phyloP scores from a whole-genome alignment of 192 early-diverging fungal genomes.

The Chytriomyces sp. region DNA sequence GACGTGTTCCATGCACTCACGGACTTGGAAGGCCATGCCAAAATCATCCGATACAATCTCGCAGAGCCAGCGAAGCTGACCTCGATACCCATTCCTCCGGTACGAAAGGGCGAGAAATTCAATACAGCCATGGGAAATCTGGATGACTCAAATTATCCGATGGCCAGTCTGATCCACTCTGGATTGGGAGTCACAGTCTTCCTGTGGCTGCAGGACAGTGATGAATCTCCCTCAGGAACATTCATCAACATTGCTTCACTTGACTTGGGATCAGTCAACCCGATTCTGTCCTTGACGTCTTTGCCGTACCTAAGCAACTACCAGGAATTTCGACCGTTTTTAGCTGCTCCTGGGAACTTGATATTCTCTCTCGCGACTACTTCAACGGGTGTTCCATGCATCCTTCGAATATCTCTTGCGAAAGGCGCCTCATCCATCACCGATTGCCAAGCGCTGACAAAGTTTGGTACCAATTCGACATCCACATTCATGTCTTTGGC shows the following conservation, averaged over 20 bases:
- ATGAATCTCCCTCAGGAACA: slow-evolving; percentile 6
- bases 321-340: slow-evolving; percentile 13
- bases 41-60: background rate
- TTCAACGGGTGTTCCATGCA: slow-evolving; percentile 12
- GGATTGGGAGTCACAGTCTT: background rate
- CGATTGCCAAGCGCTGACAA: slow-evolving; percentile 11
- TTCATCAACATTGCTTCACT: background rate
- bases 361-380: slow-evolving; percentile 17
- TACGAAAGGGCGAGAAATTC: background rate
- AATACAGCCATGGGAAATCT: background rate
- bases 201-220: slow-evolving; percentile 1
- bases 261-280: background rate
- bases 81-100: background rate
- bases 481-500: background rate
- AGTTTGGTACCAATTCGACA: background rate
- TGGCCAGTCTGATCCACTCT: background rate
- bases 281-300: background rate
- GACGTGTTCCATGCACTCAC: slow-evolving; percentile 20
- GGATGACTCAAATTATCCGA: background rate
- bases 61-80: background rate
- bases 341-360: background rate
- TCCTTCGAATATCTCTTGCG: slow-evolving; percentile 10
- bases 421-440: background rate
- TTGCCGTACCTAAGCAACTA: slow-evolving; percentile 10
- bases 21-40: background rate